Evolutionary conservation across 1,284 basidiomycete genomes (phyloP).

Genomic region (Fereydounia khargensis): DNA sequence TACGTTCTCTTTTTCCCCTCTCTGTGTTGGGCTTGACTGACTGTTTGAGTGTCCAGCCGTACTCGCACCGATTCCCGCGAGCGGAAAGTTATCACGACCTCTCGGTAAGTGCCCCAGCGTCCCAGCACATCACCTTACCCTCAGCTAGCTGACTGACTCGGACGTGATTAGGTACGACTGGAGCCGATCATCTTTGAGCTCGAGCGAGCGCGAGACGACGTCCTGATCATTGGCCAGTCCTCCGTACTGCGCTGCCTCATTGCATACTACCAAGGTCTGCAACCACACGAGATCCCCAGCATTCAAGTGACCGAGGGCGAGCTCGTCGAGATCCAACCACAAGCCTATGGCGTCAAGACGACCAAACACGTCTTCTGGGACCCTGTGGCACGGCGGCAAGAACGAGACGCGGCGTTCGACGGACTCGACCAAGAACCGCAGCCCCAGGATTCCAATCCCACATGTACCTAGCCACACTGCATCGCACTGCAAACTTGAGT

Average conservation of each 20-base stretch:
- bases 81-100: conserved; percentile 79
- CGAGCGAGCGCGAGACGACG: conserved; percentile 74
- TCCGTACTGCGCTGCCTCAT: conserved; percentile 94
- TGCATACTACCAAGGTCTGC: conserved; percentile 71
- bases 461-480: too few relatives aligned
- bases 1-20: too few relatives aligned
- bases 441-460: too few relatives aligned
- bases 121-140: too few relatives aligned
- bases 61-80: conserved; percentile 69
- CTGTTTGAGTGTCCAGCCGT: too few relatives aligned
- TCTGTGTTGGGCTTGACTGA: too few relatives aligned
- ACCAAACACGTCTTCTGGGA: conserved; percentile 52
- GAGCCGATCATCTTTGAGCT: conserved; percentile 81
- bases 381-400: conserved; percentile 37
- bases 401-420: conserved; percentile 46
- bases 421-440: too few relatives aligned
- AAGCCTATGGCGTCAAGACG: conserved; percentile 54
- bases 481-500: too few relatives aligned
- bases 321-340: conserved; percentile 50
- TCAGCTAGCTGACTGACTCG: background rate
- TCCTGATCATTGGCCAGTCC: conserved; percentile 68
- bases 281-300: conserved; percentile 92
- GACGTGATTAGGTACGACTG: conserved; percentile 56
- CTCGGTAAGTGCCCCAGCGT: conserved; percentile 1
- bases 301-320: conserved; percentile 71